Evolutionary conservation across 2,329 filamentous ascomycete genomes (phyloP).

Genomic region (Lizonia empirigonia): DNA sequence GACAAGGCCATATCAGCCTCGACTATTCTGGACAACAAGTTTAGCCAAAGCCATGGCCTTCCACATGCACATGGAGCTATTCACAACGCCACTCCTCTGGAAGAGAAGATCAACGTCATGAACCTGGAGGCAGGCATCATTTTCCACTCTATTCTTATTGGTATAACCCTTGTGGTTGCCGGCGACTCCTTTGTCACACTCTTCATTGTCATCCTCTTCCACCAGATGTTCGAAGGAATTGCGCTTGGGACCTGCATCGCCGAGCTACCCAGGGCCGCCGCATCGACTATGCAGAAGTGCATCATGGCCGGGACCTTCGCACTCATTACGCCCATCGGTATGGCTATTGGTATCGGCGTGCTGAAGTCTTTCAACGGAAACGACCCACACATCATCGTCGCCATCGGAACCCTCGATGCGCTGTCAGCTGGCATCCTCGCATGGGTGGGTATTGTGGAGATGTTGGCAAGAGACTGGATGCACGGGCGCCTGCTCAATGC

Average conservation of each 20-base stretch:
- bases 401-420: slow-evolving; percentile 75
- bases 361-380: slow-evolving; percentile 75
- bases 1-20: slow-evolving; percentile 22
- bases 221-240: slow-evolving; percentile 79
- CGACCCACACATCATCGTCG: slow-evolving; percentile 68
- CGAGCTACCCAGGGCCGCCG: slow-evolving; percentile 54
- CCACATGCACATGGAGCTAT: slow-evolving; percentile 31
- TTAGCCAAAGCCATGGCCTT: slow-evolving; percentile 21
- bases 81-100: slow-evolving; percentile 27
- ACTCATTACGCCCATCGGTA: slow-evolving; percentile 75
- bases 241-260: slow-evolving; percentile 75
- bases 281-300: slow-evolving; percentile 58
- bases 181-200: slow-evolving; percentile 58
- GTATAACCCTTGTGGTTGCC: slow-evolving; percentile 63
- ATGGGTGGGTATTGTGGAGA: slow-evolving; percentile 82
- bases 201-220: slow-evolving; percentile 72
- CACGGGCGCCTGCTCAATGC: slow-evolving; percentile 57
- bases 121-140: slow-evolving; percentile 76
- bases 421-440: slow-evolving; percentile 75
- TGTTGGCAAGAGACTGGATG: slow-evolving; percentile 79
- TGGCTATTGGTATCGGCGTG: slow-evolving; percentile 79
- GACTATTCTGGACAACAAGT: slow-evolving; percentile 21
- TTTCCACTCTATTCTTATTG: slow-evolving; percentile 74
- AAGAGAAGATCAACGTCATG: slow-evolving; percentile 64
- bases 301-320: slow-evolving; percentile 69